Evolutionary conservation across 179 eudicot genomes (phyloP), one percentile per base, ranked within the genome.

Genomic region (Beta lomatogona): DNA sequence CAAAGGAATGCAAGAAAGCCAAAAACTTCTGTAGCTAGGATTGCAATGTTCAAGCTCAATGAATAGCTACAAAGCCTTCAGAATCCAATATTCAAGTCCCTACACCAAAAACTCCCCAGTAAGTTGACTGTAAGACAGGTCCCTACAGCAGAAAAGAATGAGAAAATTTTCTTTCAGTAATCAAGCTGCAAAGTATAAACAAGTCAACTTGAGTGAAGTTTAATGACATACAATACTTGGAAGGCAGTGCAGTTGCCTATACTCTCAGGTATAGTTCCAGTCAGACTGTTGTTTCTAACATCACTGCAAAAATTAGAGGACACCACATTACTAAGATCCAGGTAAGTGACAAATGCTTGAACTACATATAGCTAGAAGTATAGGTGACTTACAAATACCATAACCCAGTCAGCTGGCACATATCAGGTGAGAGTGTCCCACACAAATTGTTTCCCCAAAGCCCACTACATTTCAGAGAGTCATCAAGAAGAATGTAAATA

Each of bases 341-440:
- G 21, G 25, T 21, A 44, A 3, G 19, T 52, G 28, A 64, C 66
- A 61, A 1, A 9, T 11, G 60, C n/a, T 6, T 12, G 48, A 31
- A 55, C 3, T 46, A 60, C 18, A 22, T 2, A 21, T 8, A 68
- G 64, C 52, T 71, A 68, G 59, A 36, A 48, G 63, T 36, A 46
- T 48, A 31, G 63, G 45, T 65, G 83, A 94, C 99, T 93, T 91
- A 94, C 99, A 96, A 96, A 87, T 91, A 96, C 99, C 99, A 96
- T 89, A 96, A 83, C 67, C 99, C 99, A 4, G 97, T 96, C 48
- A 96, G 82, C 90, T 96, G 98, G 84, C 99, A 97, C 89, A 94
- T 93, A 82, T 97, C 99, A 14, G 98, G 88, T 41, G 97, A 97
- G 45, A 97, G 92, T 10, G 91, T 71, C 14, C 99, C 99, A 0